Percentiles rank a stretch among this genome's conserved stretches.
Evolutionary conservation across 352 stramenopile genomes (phyloP).

Genomic region (Phytophthora pini): DNA sequence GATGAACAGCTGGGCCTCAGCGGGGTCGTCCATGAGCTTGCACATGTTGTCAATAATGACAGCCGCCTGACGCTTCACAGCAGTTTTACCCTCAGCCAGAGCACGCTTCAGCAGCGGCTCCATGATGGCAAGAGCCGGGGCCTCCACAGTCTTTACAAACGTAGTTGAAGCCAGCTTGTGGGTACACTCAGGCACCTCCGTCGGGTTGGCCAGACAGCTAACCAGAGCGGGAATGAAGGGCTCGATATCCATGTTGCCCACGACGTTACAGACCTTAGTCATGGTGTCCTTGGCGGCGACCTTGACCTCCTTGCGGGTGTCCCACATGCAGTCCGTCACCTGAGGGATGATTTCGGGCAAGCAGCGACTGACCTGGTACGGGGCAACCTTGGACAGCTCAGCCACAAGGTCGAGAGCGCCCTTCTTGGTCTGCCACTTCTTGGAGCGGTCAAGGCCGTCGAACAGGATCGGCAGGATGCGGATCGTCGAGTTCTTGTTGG

Average conservation of each 20-base stretch:
- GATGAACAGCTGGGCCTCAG: constrained; percentile 98
- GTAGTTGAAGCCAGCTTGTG: constrained; percentile 98
- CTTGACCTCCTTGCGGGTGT: constrained; percentile 99
- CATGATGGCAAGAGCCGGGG: constrained; percentile 96
- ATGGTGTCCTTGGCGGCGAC: constrained; percentile 94
- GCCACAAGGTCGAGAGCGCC: constrained; percentile 94
- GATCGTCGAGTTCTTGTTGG: constrained; percentile 90
- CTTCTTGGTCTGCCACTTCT: constrained; percentile 99
- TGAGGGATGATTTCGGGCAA: constrained; percentile 98
- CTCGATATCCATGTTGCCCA: constrained; percentile 99
- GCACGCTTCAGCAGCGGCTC: constrained; percentile 96
- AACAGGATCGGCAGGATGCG: constrained; percentile 93
- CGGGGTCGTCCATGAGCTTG: constrained; percentile 98
- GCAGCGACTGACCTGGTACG: constrained; percentile 95
- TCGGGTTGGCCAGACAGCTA: constrained; percentile 96
- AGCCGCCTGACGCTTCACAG: constrained; percentile 97
- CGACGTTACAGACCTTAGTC: constrained; percentile 95
- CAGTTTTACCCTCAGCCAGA: constrained; percentile 95
- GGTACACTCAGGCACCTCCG: constrained; percentile 98
- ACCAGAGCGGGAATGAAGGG: constrained; percentile 98
- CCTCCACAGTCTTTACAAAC: constrained; percentile 99
- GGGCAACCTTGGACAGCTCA: constrained; percentile 91
- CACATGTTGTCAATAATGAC: constrained; percentile 99
- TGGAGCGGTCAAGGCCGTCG: constrained; percentile 76
- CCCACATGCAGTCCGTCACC: constrained; percentile 98